Conservation (phyloP, 1,284 basidiomycete species). For the Phaffia rhodozyma region DNA sequence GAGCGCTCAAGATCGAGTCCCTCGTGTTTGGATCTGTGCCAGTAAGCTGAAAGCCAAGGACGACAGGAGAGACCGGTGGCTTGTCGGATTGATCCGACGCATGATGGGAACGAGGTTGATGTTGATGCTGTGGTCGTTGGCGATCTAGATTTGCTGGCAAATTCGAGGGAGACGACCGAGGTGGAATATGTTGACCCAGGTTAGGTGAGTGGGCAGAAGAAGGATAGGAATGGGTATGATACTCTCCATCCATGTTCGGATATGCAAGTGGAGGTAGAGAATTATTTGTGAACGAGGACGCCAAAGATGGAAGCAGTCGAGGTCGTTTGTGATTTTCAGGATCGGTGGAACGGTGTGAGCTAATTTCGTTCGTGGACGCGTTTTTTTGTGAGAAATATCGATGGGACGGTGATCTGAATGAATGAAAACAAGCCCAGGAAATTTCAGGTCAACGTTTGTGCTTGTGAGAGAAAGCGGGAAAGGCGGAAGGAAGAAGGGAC, state of each 20-base stretch:
- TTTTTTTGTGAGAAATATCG: too few species aligned
- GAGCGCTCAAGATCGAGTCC: conserved; percentile 2
- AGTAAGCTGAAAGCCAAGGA: conserved; percentile 15
- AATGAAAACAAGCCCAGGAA: too few species aligned
- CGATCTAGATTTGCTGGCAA: neutral
- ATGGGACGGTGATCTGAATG: too few species aligned
- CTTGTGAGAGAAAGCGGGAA: too few species aligned
- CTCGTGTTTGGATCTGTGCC: neutral
- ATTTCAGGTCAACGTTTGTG: too few species aligned
- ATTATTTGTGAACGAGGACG: neutral
- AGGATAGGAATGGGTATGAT: neutral
- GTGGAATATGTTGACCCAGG: neutral
- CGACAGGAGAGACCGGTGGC: conserved; percentile 17
- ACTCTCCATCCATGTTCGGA: neutral
- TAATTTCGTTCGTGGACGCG: too few species aligned
- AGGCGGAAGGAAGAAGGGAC: neutral
- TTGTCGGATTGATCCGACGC: neutral
- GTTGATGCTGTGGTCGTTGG: neutral
- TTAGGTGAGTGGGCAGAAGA: neutral
- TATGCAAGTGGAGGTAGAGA: neutral
- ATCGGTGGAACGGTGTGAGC: too few species aligned
- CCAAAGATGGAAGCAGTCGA: neutral
- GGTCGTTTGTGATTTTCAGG: neutral
- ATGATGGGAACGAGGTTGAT: too few species aligned
- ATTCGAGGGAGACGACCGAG: neutral